Percentiles rank a stretch among this genome's conserved stretches.
phyloP scores from a whole-genome alignment of 768 basidiomycete species.

The Hygrocybe coccinea region DNA sequence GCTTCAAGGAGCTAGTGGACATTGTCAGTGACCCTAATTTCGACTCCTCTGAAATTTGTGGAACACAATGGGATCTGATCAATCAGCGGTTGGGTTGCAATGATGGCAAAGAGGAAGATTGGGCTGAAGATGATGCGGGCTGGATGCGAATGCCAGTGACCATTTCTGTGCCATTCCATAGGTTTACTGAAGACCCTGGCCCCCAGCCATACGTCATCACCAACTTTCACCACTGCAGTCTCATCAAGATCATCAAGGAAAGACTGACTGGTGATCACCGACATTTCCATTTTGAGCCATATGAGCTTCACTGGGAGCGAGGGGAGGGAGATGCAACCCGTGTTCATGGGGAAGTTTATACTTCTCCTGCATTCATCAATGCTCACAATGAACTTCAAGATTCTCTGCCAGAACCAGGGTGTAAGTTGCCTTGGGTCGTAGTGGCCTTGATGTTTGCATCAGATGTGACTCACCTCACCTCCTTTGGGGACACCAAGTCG shows the following conservation, averaged over 20 bases:
- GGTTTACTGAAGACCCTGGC: background rate
- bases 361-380: slow-evolving; percentile 13
- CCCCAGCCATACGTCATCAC: slow-evolving; percentile 1
- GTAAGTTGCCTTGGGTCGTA: slow-evolving; percentile 12
- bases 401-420: slow-evolving; percentile 6
- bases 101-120: slow-evolving; percentile 4
- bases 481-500: slow-evolving; percentile 33
- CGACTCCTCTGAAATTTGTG: slow-evolving; percentile 4
- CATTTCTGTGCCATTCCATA: slow-evolving; percentile 9
- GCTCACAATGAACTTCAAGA: slow-evolving; percentile 9
- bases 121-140: slow-evolving; percentile 15
- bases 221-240: slow-evolving; percentile 11
- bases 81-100: slow-evolving; percentile 3
- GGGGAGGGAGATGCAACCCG: background rate
- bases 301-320: slow-evolving; percentile 5
- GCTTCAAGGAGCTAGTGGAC: slow-evolving; percentile 12
- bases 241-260: slow-evolving; percentile 15
- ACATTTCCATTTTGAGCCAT: slow-evolving; percentile 12
- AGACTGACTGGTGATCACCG: slow-evolving; percentile 4
- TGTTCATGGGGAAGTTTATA: slow-evolving; percentile 14
- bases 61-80: slow-evolving; percentile 9
- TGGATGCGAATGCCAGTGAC: slow-evolving; percentile 9
- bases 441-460: slow-evolving; percentile 26
- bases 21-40: slow-evolving; percentile 10
- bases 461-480: slow-evolving; percentile 33